Base-by-base conservation (phyloP, 306 rosid species). In the Fagus crenata region DNA sequence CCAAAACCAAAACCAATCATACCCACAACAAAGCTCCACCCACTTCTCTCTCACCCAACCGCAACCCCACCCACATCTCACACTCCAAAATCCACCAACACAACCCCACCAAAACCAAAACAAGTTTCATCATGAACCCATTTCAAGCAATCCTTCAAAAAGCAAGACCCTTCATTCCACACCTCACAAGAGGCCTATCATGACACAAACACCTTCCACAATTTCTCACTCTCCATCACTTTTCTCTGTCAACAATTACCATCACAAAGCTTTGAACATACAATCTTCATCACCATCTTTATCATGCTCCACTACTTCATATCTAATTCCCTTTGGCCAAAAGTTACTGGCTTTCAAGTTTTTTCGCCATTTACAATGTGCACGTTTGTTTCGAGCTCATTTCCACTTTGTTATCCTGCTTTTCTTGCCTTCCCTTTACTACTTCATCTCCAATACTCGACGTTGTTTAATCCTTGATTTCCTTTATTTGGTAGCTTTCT, bases 371-470 rank as follows among this genome's bases (percentile, higher is more conserved):
- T 79, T 90, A 4, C 89, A 90, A 7, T 80, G 87, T 67, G 78
- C 83, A 58, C 83, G 83, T 59, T 61, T 85, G 76, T 83, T 83
- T 39, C 67, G 80, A 56, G 37, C 84, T 49, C 91, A 81, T 77
- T 85, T 72, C 14, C 92, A 89, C 13, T 82, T 88, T 69, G 85
- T 92, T 58, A 14, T 94, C 53, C 80, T 86, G 49, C 86, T 94
- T 11, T 83, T 87, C 12, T 77, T 90, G 49, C 93, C 90, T 53
- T 84, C 90, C 22, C 72, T 94, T 22, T 92, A 85, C 85, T 84
- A 84, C 77, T 71, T 88, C 75, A 31, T 88, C 41, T 71, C 96
- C 2, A 82, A 46, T 42, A 92, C 92, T 39, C 84, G 84, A 39
- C 85, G 82, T 32, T 89, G 86, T 4, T 42, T 85, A 73, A 42